Evolutionary conservation across 2,329 filamentous ascomycete genomes (phyloP).

Genomic region (Dactylonectria estremocensis): DNA sequence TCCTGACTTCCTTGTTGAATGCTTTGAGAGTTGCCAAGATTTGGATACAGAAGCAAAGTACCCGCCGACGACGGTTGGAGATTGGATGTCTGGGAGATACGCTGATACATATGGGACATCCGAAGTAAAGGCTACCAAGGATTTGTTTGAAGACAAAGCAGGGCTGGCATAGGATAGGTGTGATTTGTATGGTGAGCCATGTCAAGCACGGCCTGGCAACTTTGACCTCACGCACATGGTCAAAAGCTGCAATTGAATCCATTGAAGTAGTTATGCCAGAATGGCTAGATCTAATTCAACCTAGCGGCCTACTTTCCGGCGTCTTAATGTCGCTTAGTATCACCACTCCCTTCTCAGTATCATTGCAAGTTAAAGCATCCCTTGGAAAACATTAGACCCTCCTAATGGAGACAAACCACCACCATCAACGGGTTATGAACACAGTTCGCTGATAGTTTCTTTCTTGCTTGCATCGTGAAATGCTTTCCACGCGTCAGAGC

Average conservation of each 20-base stretch:
- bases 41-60: conserved; percentile 47
- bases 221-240: not conserved
- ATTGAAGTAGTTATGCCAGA: not conserved
- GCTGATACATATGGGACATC: conserved; percentile 51
- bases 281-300: not conserved
- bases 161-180: not conserved
- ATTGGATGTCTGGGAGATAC: conserved; percentile 51
- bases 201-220: not conserved
- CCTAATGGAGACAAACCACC: too few species aligned
- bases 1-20: conserved; percentile 57
- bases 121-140: not conserved
- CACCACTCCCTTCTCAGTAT: conserved; percentile 36
- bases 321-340: conserved; percentile 7
- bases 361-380: conserved; percentile 58
- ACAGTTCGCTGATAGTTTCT: too few species aligned
- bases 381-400: conserved; percentile 80
- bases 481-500: too few species aligned
- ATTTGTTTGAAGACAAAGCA: conserved; percentile 8
- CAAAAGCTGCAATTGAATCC: not conserved
- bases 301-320: conserved; percentile 11
- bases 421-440: too few species aligned
- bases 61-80: conserved; percentile 50
- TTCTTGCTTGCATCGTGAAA: too few species aligned
- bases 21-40: conserved; percentile 49
- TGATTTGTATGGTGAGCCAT: not conserved